Base-by-base conservation (phyloP, 163 green algal genomes). In the Chlamydomonas reinhardtii region DNA sequence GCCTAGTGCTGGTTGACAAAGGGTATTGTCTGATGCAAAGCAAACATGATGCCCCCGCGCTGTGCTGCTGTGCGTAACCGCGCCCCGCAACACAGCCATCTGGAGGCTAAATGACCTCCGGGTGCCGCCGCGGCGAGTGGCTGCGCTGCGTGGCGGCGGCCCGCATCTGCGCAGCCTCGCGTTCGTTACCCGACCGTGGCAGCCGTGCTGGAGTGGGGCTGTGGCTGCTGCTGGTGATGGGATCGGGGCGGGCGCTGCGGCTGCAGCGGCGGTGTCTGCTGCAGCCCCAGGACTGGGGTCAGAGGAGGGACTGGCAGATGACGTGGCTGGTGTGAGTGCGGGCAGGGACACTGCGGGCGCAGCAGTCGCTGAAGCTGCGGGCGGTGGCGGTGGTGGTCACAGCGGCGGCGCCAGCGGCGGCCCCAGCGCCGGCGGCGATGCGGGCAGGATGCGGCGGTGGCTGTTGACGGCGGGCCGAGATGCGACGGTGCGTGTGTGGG, bases 141-240 rank as follows among this genome's bases (percentile, higher is more conserved):
- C 65, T 14, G 65, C n/a, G 20, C 76, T 84, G 16, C 37, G 64
- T 12, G 76, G 76, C 64, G 64, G 74, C 76, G 39, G 59, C 0
- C 64, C 27, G 37, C 16, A 20, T 20, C 29, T 75, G 17, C 76
- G 76, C 64, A 68, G 76, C 76, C n/a, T 84, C 1, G 76, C 76
- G 4, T 83, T 74, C 27, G 2, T 64, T 0, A 11, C 62, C 4
- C 56, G 59, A 14, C 14, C 48, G 9, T 14, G 39, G 39, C 39
- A 48, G 39, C 39, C 39, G 5, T 48, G n/a, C n/a, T n/a, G 5
- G 5, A 48, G 5, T 48, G 39, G 39, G 8, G 39, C 39, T 5
- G 39, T 48, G 8, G 39, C 39, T 48, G 5, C 39, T 48, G n/a
- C n/a, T n/a, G n/a, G n/a, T n/a, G n/a, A n/a, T n/a, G 39, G 39